A percentile compares a stretch with the other conserved stretches of the same genome.
These are phyloP conservation scores for Candida montana DNA, from an alignment of 805 yeast species.

Conservation along the genomic window DNA sequence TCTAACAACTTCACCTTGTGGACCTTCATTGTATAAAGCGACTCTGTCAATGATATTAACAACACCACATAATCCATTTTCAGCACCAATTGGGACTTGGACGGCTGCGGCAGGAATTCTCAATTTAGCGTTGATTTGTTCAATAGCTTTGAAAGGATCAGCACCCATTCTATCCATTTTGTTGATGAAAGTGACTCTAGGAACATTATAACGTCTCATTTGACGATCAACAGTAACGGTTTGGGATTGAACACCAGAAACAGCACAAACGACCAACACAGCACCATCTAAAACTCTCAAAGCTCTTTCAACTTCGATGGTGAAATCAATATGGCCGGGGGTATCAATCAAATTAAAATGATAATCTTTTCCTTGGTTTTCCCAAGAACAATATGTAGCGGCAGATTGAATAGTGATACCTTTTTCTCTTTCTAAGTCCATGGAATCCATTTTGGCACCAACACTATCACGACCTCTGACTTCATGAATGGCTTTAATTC, in stretches of 20 bases:
- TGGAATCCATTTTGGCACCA: conserved; percentile 99
- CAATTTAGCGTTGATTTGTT: conserved; percentile 81
- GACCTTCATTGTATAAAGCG: conserved; percentile 84
- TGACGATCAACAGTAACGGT: conserved; percentile 98
- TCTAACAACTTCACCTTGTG: conserved; percentile 79
- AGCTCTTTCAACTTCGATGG: conserved; percentile 99
- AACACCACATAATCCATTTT: conserved; percentile 76
- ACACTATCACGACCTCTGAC: conserved; percentile 96
- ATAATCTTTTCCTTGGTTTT: conserved; percentile 58
- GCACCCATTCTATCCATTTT: conserved; percentile 99
- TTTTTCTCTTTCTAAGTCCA: conserved; percentile 97
- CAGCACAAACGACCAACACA: conserved; percentile 96
- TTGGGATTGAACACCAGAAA: conserved; percentile 96
- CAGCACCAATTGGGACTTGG: conserved; percentile 97
- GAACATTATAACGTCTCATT: conserved; percentile 97
- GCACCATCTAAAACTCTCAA: conserved; percentile 97
- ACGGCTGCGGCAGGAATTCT: conserved; percentile 95
- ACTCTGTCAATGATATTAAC: conserved; percentile 88
- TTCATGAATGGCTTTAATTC: conserved; percentile 95
- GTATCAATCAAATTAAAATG: conserved; percentile 96
- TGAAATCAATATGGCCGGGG: conserved; percentile 98
- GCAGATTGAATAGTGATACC: conserved; percentile 99
- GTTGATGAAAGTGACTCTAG: conserved; percentile 91
- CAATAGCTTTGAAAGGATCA: conserved; percentile 92
- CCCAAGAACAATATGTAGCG: conserved; percentile 98